Evolutionary conservation across 805 yeast species (phyloP).

Genomic region (Metschnikowia gruessii): DNA sequence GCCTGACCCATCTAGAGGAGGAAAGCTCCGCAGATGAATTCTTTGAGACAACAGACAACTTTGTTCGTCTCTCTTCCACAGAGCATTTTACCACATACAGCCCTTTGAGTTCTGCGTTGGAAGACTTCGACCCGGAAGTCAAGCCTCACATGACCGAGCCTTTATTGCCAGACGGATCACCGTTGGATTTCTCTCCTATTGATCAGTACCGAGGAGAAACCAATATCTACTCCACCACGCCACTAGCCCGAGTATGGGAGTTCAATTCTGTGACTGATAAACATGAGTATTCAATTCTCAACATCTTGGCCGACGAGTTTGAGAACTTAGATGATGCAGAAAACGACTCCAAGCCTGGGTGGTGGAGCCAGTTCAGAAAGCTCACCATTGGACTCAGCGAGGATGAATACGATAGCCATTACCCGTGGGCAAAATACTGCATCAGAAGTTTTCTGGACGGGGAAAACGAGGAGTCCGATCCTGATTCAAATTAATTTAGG

Average conservation of each 20-base stretch:
- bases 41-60: slow-evolving; percentile 12
- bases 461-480: slow-evolving; percentile 2
- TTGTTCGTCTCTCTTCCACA: neutral
- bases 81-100: slow-evolving; percentile 1
- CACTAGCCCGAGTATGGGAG: slow-evolving; percentile 18
- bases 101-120: slow-evolving; percentile 12
- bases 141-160: slow-evolving; percentile 21
- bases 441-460: slow-evolving; percentile 3
- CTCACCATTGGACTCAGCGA: slow-evolving; percentile 14
- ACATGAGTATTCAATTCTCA: slow-evolving; percentile 17
- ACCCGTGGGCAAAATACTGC: slow-evolving; percentile 20
- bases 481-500: neutral
- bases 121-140: slow-evolving; percentile 12
- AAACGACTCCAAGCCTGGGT: neutral
- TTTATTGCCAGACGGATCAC: slow-evolving; percentile 14
- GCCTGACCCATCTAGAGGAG: slow-evolving; percentile 5
- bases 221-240: slow-evolving; percentile 14
- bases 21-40: slow-evolving; percentile 17
- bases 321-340: slow-evolving; percentile 12
- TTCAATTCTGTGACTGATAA: slow-evolving; percentile 9
- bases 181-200: slow-evolving; percentile 15
- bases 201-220: slow-evolving; percentile 10
- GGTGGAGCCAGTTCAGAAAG: slow-evolving; percentile 13
- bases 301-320: slow-evolving; percentile 18
- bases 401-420: slow-evolving; percentile 16